These are phyloP conservation scores for Claviceps purpurea DNA, from an alignment of 2,329 filamentous ascomycete species.

Conservation along the genomic window DNA sequence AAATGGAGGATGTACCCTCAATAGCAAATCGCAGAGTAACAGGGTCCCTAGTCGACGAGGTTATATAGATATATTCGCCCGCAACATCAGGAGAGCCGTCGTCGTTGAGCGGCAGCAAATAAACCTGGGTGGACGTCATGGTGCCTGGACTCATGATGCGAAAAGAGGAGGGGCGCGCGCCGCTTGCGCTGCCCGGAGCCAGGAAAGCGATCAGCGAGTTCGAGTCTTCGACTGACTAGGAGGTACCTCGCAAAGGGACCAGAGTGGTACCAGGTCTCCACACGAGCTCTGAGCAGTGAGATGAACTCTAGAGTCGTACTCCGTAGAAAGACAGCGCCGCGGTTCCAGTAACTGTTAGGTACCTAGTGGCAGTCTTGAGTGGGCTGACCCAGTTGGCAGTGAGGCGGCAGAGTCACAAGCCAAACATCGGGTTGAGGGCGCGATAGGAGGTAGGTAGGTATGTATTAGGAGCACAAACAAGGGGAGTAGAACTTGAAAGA, in stretches of 20 bases:
- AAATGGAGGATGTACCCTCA: conserved; percentile 91
- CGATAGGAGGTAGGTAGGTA: neutral
- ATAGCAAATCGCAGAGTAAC: conserved; percentile 80
- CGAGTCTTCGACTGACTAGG: neutral
- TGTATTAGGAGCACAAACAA: neutral
- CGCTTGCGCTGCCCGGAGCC: conserved; percentile 8
- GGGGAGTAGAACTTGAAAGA: neutral
- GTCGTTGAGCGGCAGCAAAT: conserved; percentile 82
- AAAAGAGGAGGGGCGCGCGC: conserved; percentile 15
- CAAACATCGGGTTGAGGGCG: neutral
- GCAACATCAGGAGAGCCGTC: conserved; percentile 81
- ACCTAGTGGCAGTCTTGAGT: neutral
- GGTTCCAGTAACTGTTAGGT: neutral
- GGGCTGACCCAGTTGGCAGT: neutral
- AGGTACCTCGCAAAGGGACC: too few species aligned
- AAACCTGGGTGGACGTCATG: conserved; percentile 59
- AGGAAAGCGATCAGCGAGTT: conserved; percentile 2
- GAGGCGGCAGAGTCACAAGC: neutral
- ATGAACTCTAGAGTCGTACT: neutral
- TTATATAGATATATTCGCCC: conserved; percentile 83
- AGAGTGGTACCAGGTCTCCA: neutral
- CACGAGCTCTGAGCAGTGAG: neutral
- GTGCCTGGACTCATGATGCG: conserved; percentile 44
- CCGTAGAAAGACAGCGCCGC: too few species aligned
- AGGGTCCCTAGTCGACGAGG: conserved; percentile 57